Conservation (phyloP, 371 early-diverging fungal species). For the Mucor ambiguus region DNA sequence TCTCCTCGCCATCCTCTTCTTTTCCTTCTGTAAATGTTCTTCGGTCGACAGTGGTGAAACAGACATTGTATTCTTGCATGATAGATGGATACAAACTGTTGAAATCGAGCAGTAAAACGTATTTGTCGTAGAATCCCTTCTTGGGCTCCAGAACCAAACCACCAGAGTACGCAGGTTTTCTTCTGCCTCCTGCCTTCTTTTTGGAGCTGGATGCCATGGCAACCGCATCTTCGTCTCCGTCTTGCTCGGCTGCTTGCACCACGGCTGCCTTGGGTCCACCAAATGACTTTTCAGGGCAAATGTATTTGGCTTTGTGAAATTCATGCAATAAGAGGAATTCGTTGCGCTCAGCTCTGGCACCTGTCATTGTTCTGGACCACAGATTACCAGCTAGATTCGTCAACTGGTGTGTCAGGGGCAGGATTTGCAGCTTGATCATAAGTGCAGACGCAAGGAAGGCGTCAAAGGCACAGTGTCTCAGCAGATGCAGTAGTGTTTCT, state of each 20-base stretch:
- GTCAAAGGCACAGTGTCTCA: slow-evolving; percentile 87
- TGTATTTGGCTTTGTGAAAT: slow-evolving; percentile 88
- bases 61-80: slow-evolving; percentile 99
- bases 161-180: slow-evolving; percentile 95
- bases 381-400: slow-evolving; percentile 95
- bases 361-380: slow-evolving; percentile 91
- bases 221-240: slow-evolving; percentile 53
- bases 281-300: slow-evolving; percentile 86
- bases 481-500: slow-evolving; percentile 62
- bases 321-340: slow-evolving; percentile 98
- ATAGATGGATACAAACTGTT: slow-evolving; percentile 99
- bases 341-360: slow-evolving; percentile 98
- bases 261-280: slow-evolving; percentile 22
- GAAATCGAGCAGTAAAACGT: slow-evolving; percentile 98
- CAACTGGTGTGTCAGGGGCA: slow-evolving; percentile 95
- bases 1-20: slow-evolving; percentile 54
- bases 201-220: slow-evolving; percentile 32
- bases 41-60: slow-evolving; percentile 97
- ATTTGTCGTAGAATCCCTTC: slow-evolving; percentile 97
- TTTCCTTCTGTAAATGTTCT: slow-evolving; percentile 13
- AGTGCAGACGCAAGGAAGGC: slow-evolving; percentile 78
- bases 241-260: slow-evolving; percentile 50
- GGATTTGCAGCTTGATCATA: slow-evolving; percentile 85
- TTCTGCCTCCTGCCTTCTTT: slow-evolving; percentile 49
- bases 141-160: slow-evolving; percentile 99